Conservation (phyloP, 768 basidiomycete species). For the Rhodotorula graminis region DNA sequence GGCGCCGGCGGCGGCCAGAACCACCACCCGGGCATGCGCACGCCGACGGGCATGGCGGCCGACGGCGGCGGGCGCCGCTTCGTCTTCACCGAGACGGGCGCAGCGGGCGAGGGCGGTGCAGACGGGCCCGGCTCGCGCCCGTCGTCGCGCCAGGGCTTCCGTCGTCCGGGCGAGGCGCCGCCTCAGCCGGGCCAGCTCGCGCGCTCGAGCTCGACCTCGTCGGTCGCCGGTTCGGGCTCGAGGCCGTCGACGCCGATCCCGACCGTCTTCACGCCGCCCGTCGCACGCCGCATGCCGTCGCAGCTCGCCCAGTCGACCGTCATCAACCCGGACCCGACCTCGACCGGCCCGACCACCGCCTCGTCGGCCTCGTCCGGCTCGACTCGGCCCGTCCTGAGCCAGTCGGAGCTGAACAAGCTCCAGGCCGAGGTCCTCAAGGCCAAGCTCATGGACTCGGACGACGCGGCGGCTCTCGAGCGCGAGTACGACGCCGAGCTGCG, state of each 20-base stretch:
- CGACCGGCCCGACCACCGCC: constrained; percentile 45
- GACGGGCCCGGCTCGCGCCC: constrained; percentile 55
- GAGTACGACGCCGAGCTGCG: constrained; percentile 71
- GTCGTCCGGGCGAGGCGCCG: constrained; percentile 63
- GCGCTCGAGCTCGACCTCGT: constrained; percentile 22
- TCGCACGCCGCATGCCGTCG: constrained; percentile 17
- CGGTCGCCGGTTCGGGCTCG: constrained; percentile 18
- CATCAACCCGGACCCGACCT: constrained; percentile 39
- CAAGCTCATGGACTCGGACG: constrained; percentile 72
- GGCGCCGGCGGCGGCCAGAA: constrained; percentile 45
- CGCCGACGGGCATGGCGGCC: constrained; percentile 3
- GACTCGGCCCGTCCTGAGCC: constrained; percentile 45
- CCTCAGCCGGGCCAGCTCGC: constrained; percentile 3
- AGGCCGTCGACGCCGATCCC: constrained; percentile 69
- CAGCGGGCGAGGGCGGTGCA: not conserved
- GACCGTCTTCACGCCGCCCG: constrained; percentile 75
- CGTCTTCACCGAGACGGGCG: constrained; percentile 47
- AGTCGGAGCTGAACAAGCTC: constrained; percentile 70
- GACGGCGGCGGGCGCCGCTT: constrained; percentile 40
- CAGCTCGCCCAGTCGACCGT: constrained; percentile 30
- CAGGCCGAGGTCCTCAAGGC: constrained; percentile 91
- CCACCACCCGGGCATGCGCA: constrained; percentile 36
- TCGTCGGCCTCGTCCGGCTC: constrained; percentile 55
- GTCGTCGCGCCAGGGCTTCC: constrained; percentile 65
- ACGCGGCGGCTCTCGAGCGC: constrained; percentile 69